These are phyloP conservation scores for Aureobasidium uvarum DNA, from an alignment of 2,329 filamentous ascomycete species.

Conservation along the genomic window DNA sequence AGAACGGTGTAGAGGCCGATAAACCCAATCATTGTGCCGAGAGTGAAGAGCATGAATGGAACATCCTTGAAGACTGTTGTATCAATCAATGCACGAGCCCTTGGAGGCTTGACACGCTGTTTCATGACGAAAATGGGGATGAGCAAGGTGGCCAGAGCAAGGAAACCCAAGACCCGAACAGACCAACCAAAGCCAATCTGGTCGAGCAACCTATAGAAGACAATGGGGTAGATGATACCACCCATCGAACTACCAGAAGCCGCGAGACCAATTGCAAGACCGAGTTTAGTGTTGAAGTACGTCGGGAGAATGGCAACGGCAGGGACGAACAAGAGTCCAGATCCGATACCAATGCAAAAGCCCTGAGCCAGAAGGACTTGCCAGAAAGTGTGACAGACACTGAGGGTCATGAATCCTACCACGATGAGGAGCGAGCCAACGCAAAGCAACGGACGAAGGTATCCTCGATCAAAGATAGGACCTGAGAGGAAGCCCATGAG, in stretches of 20 bases:
- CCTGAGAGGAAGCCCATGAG: conserved; percentile 23
- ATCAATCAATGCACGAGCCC: conserved; percentile 43
- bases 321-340: conserved; percentile 48
- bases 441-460: conserved; percentile 21
- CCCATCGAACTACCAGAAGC: conserved; percentile 52
- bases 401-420: conserved; percentile 43
- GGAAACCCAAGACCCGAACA: conserved; percentile 53
- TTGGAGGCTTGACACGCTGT: conserved; percentile 40
- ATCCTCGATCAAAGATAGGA: conserved; percentile 24
- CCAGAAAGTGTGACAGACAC: conserved; percentile 48
- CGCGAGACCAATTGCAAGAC: conserved; percentile 49
- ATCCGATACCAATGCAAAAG: conserved; percentile 45
- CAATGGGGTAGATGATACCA: conserved; percentile 53
- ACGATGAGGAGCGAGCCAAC: conserved; percentile 35
- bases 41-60: conserved; percentile 41
- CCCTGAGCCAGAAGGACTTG: conserved; percentile 55
- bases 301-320: conserved; percentile 49
- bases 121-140: conserved; percentile 35
- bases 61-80: conserved; percentile 43
- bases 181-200: conserved; percentile 55
- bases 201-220: conserved; percentile 50
- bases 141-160: conserved; percentile 47
- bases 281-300: conserved; percentile 50
- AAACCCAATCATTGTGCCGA: conserved; percentile 40
- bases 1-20: conserved; percentile 44